phyloP scores from a whole-genome alignment of 202 grass and related monocot species.

The Carex arenaria region DNA sequence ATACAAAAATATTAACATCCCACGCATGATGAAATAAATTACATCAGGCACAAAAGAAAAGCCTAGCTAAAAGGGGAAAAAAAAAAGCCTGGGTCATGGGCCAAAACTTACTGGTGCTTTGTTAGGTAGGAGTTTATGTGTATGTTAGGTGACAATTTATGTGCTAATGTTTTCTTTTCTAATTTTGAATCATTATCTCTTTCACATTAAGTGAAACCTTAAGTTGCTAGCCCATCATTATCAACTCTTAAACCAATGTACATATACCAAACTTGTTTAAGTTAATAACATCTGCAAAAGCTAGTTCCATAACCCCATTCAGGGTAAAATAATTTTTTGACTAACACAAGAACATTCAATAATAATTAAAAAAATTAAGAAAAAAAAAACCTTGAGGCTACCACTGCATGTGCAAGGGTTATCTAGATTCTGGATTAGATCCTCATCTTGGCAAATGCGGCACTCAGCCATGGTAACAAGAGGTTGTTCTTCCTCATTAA shows the following conservation, averaged over 20 bases:
- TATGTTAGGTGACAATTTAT: background rate
- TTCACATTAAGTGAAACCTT: background rate
- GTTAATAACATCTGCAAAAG: background rate
- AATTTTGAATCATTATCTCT: background rate
- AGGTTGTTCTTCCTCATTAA: conserved; percentile 51
- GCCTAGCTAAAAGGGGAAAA: background rate
- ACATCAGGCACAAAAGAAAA: background rate
- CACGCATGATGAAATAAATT: conserved; percentile 9
- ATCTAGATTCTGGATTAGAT: conserved; percentile 65
- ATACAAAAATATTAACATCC: conserved; percentile 11
- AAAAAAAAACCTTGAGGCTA: conserved; percentile 66
- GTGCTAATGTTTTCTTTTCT: background rate
- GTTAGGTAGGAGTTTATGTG: background rate
- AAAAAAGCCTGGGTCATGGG: background rate
- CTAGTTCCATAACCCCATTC: background rate
- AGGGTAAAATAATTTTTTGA: background rate
- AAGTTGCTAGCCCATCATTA: background rate
- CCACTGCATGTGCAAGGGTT: conserved; percentile 72
- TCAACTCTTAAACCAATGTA: background rate
- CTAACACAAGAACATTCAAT: conserved; percentile 1
- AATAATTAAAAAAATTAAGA: conserved; percentile 10
- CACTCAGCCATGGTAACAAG: conserved; percentile 66
- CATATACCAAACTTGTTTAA: conserved; percentile 1
- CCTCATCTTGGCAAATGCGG: conserved; percentile 93
- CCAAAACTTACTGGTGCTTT: background rate